Conservation (phyloP, 1,284 basidiomycete genomes). For the Trametes hirsuta region DNA sequence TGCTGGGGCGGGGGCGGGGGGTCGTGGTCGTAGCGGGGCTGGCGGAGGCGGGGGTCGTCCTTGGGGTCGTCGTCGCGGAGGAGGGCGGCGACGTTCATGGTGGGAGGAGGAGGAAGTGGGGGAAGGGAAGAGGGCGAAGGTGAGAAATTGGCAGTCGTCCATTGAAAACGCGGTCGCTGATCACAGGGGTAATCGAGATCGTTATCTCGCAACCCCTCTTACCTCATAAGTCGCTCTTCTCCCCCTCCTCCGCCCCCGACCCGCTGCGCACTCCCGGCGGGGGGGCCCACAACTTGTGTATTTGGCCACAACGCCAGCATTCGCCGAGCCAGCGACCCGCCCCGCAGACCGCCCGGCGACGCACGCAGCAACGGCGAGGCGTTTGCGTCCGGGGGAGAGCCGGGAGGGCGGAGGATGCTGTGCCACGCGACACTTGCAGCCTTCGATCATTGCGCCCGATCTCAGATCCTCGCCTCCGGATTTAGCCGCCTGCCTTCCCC, state of each 20-base stretch:
- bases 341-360: too few relatives aligned
- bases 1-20: constrained; percentile 21
- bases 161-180: constrained; percentile 37
- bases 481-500: constrained; percentile 22
- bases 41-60: constrained; percentile 40
- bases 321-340: too few relatives aligned
- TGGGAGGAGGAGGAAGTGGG: constrained; percentile 27
- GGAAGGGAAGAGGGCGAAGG: constrained; percentile 30
- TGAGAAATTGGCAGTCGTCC: constrained; percentile 32
- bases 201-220: constrained; percentile 33
- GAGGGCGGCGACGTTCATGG: constrained; percentile 74
- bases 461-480: constrained; percentile 24
- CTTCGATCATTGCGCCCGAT: constrained; percentile 26
- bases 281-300: neutral
- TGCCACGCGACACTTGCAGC: constrained; percentile 21
- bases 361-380: constrained; percentile 5
- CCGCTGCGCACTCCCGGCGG: neutral
- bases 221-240: constrained; percentile 28
- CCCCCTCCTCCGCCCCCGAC: neutral
- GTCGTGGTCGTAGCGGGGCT: constrained; percentile 30
- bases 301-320: too few relatives aligned
- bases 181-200: constrained; percentile 41
- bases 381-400: constrained; percentile 10
- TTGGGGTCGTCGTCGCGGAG: constrained; percentile 74
- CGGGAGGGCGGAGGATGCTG: constrained; percentile 17